Base-by-base conservation (phyloP, 2,329 filamentous ascomycete species). In the Aureobasidium lini region DNA sequence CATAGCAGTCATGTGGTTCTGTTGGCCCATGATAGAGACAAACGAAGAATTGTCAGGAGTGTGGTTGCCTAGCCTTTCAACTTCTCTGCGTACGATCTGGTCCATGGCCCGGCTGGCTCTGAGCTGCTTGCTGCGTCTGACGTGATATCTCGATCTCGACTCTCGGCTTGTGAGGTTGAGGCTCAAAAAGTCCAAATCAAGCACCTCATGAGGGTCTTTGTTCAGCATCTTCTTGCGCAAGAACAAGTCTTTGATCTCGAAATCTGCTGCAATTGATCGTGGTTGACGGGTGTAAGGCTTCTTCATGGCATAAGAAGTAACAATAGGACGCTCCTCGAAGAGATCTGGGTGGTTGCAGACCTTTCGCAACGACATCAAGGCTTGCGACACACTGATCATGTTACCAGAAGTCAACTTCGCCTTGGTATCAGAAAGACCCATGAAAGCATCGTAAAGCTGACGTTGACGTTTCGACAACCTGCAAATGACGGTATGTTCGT, bases 321-420 rank as follows among this genome's bases (percentile, higher is more conserved):
- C 94, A 67, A 99, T 97, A 1, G 91, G 92, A 15, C 94, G 85
- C 61, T 95, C 95, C 66, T 97, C 89, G 68, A 99, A 99, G 8
- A 99, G 80, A 73, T 99, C 94, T 0, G 94, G 95, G 69, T 99
- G 94, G 66, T 99, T 99, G 80, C 94, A 99, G 54, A 99, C 95
- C 72, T 97, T 96, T 50, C 94, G 86, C 57, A 99, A 79, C 70
- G 96, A 94, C 91, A 99, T 96, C 54, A 99, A 77, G 72, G 95
- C 97, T 71, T 96, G 96, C 75, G 97, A 97, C 71, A 99, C 96
- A 16, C 91, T 96, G 64, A 99, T 84, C 71, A 96, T 96, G 68
- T 97, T 99, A 31, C 94, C 94, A 1, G 90, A 95, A 2, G 90
- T 84, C 16, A 99, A 78, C 0, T 92, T 96, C 61, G 90, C 88